Evolutionary conservation across 495 filamentous ascomycete genomes (phyloP), one percentile per base, ranked within the genome.

Genomic region (Aspergillus ellipticus): DNA sequence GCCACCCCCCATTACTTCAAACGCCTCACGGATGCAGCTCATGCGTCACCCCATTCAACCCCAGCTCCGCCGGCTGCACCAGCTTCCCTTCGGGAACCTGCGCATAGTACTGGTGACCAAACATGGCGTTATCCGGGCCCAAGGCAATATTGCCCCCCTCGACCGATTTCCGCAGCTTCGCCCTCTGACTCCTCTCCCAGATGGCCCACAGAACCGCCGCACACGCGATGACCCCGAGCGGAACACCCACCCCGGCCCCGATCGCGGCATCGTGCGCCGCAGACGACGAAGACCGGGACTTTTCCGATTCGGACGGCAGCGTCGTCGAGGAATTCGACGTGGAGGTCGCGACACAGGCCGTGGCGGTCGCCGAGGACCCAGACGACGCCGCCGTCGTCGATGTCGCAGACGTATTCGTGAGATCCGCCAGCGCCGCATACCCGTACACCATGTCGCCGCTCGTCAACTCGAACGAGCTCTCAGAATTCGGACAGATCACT

Each of bases 311-410:
- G 42, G 16, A 58, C n/a, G n/a, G n/a, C n/a, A n/a, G n/a, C n/a
- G n/a, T n/a, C 51, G 42, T 43, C 47, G 43, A 26, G 35, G 31
- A 68, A 65, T 43, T 52, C 16, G 76, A 63, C 42, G 85, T 64
- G 13, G 73, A 65, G 15, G 49, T 24, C 6, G 46, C 7, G n/a
- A n/a, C n/a, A n/a, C n/a, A n/a, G n/a, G n/a, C n/a, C 5, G 45
- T 42, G 39, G 10, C 67, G 45, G 33, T 77, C n/a, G n/a, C n/a
- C n/a, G n/a, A n/a, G 62, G 47, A 67, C 61, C 65, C 77, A 1
- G 42, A 49, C 6, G 49, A 49, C 19, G 61, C 28, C 26, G 73
- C 11, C 71, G 71, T 7, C 72, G 45, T 35, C 4, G 33, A 53
- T 7, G 58, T 56, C 11, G 56, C 51, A 17, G 55, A 52, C 3